These are phyloP conservation scores for Globisporangium megalacanthum DNA, from an alignment of 352 stramenopile species.

Conservation along the genomic window DNA sequence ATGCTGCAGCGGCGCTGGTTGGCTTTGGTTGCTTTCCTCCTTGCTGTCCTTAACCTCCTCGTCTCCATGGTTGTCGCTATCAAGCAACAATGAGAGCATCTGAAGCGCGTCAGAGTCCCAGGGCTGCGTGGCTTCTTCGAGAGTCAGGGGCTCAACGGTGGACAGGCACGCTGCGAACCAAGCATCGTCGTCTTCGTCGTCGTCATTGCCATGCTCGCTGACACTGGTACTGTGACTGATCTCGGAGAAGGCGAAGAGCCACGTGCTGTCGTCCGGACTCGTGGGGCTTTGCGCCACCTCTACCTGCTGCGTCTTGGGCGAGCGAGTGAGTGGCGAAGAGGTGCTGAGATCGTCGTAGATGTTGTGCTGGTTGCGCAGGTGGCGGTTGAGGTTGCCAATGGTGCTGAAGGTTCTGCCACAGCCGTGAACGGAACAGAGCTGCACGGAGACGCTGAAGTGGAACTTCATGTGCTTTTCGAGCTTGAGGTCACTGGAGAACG, in stretches of 20 bases:
- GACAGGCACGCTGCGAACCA: slow-evolving; percentile 1
- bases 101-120: slow-evolving; percentile 6
- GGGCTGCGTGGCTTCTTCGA: slow-evolving; percentile 4
- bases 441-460: slow-evolving; percentile 41
- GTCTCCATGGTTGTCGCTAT: background rate
- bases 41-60: slow-evolving; percentile 1
- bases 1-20: background rate
- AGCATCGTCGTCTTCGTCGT: slow-evolving; percentile 1
- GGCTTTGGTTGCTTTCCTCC: background rate
- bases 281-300: slow-evolving; percentile 4
- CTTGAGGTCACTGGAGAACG: slow-evolving; percentile 51
- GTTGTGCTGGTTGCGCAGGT: slow-evolving; percentile 31
- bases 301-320: background rate
- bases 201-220: background rate
- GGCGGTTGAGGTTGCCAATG: slow-evolving; percentile 48
- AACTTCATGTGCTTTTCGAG: slow-evolving; percentile 66
- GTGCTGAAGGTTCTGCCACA: slow-evolving; percentile 65
- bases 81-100: slow-evolving; percentile 3
- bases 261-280: slow-evolving; percentile 4
- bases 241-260: slow-evolving; percentile 2
- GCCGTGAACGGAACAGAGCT: slow-evolving; percentile 29
- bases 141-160: slow-evolving; percentile 1
- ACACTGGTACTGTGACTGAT: background rate
- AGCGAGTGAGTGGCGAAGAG: background rate
- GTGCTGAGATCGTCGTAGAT: slow-evolving; percentile 4